A percentile compares a stretch with the other conserved stretches of the same genome.
phyloP scores from a whole-genome alignment of 495 filamentous ascomycete species.

The Cenococcum geophilum region DNA sequence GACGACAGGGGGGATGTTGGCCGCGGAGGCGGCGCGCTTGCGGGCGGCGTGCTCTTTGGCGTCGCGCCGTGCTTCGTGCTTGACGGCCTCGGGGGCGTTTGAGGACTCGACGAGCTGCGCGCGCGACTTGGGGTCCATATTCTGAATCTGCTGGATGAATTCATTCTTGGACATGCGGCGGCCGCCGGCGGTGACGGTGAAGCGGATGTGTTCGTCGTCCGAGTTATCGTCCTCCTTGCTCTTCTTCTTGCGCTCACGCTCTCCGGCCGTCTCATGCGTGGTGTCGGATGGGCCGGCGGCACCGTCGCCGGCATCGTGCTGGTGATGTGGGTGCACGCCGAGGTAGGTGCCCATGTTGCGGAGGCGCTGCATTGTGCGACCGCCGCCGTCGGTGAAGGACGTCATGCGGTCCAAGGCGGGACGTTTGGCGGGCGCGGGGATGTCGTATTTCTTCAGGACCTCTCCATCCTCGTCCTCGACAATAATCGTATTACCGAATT shows the following conservation, averaged over 20 bases:
- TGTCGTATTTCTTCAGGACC: slow-evolving; percentile 93
- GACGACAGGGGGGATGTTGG: slow-evolving; percentile 20
- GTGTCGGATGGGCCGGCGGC: slow-evolving; percentile 23
- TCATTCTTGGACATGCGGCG: slow-evolving; percentile 84
- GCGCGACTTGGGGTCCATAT: slow-evolving; percentile 70
- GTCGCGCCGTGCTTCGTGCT: slow-evolving; percentile 51
- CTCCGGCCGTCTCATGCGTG: not conserved
- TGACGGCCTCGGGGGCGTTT: slow-evolving; percentile 53
- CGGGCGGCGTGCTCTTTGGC: slow-evolving; percentile 43
- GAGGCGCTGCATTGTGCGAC: slow-evolving; percentile 45
- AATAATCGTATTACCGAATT: slow-evolving; percentile 95
- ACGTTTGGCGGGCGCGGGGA: slow-evolving; percentile 49
- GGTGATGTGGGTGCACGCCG: slow-evolving; percentile 36
- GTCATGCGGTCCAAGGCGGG: slow-evolving; percentile 23
- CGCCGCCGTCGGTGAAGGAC: slow-evolving; percentile 29
- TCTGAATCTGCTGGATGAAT: slow-evolving; percentile 78
- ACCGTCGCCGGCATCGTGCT: slow-evolving; percentile 16
- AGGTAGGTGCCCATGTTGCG: slow-evolving; percentile 59
- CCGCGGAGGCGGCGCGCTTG: not conserved
- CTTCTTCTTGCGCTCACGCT: slow-evolving; percentile 19
- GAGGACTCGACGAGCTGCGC: slow-evolving; percentile 63
- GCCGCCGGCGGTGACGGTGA: slow-evolving; percentile 71
- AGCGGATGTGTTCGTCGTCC: slow-evolving; percentile 76
- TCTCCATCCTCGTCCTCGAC: slow-evolving; percentile 97
- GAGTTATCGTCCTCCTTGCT: slow-evolving; percentile 44